Evolutionary conservation across 345 rosid genomes (phyloP), one percentile per base, ranked within the genome.

Genomic region (Hirschfeldia incana): DNA sequence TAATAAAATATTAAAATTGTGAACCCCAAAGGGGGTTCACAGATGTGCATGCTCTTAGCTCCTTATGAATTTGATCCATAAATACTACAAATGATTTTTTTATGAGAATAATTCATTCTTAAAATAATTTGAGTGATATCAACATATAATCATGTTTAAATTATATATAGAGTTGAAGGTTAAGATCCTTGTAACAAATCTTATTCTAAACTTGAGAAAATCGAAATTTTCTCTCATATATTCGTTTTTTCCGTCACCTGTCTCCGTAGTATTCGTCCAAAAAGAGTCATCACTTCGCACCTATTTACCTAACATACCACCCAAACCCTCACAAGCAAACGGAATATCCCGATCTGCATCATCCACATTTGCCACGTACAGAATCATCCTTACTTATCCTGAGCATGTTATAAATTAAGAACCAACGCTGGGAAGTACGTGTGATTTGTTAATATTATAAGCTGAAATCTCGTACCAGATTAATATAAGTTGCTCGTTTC

Each of bases 301-400:
- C 10, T 29, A 69, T 15, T 69, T 53, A 69, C 73, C 62, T 69
- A 51, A 15, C 6, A 29, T 44, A 67, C 67, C 78, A 67, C 53
- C 58, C 67, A 30, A 58, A 67, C 60, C 67, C 46, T 58, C 34
- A 2, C 26, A 58, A 11, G 67, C 6, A 33, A 42, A 68, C 79
- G 49, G 79, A 76, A 44, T 70, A 67, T 30, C 11, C 79, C 78
- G 79, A 76, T 59, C 10, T 16, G n/a, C 26, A 49, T 0, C 17
- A 64, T 49, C 34, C 33, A 55, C 36, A 65, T 39, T 68, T 42
- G 26, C 61, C 74, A 76, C 74, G 69, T 61, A 68, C 53, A 15
- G 32, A 57, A 36, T 65, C 8, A 65, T 8, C 29, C 53, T 34
- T 46, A 44, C 15, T 30, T 42, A 68, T 68, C 60, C 39, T 68